phyloP scores from a whole-genome alignment of 345 rosid genomes.

The Clausena lansium region DNA sequence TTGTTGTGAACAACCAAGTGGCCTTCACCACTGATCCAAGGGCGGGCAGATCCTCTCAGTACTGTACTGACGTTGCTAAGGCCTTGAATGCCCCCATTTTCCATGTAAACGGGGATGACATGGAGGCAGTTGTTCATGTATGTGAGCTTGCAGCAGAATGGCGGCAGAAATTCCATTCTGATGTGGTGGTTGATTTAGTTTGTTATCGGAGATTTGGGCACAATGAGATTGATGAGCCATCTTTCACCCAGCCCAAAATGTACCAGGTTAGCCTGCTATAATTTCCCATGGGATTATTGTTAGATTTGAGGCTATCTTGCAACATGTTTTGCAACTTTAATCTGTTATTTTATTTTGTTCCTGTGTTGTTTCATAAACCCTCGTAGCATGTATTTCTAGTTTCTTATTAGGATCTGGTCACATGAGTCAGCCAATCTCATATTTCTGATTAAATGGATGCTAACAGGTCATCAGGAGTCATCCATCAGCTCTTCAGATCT shows the following conservation, averaged over 20 bases:
- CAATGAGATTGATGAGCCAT: conserved; percentile 85
- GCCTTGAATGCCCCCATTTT: conserved; percentile 80
- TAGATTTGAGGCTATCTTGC: background rate
- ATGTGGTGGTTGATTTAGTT: conserved; percentile 77
- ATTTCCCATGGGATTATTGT: conserved; percentile 4
- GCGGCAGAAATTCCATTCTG: conserved; percentile 85
- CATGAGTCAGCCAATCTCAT: background rate
- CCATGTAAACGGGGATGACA: conserved; percentile 75
- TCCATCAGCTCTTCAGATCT: conserved; percentile 68
- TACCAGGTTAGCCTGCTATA: conserved; percentile 48
- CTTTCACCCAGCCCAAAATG: conserved; percentile 83
- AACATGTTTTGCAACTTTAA: background rate
- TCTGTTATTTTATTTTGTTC: background rate
- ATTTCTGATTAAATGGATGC: conserved; percentile 18
- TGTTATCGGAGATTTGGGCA: conserved; percentile 82
- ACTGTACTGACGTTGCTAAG: conserved; percentile 88
- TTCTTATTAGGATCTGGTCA: background rate
- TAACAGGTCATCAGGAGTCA: conserved; percentile 66
- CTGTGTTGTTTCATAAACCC: background rate
- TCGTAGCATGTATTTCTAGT: background rate
- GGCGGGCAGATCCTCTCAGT: conserved; percentile 79
- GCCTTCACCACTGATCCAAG: conserved; percentile 85
- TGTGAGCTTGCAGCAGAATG: conserved; percentile 89
- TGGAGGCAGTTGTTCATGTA: conserved; percentile 76
- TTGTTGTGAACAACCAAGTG: conserved; percentile 87